Conservation (phyloP, 331 rosid genomes). For the Acacia concinna region DNA sequence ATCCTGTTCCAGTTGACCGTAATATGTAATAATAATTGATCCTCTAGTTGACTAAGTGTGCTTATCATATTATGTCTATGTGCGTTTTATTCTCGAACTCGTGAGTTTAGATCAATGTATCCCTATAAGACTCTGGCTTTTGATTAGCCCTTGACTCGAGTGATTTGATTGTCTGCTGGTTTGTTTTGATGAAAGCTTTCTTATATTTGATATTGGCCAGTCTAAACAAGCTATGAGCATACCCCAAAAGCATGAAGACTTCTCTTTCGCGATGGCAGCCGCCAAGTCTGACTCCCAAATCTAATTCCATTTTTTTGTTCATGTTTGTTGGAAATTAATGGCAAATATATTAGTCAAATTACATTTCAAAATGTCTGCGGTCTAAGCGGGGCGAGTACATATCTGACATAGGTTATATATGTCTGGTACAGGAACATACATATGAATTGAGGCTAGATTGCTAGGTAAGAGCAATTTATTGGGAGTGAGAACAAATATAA, state of each 20-base stretch:
- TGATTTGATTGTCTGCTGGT: neutral
- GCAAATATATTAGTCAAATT: neutral
- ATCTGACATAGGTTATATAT: neutral
- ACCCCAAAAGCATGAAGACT: neutral
- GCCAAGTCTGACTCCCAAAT: neutral
- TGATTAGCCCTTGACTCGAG: neutral
- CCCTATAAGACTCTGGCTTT: constrained; percentile 9
- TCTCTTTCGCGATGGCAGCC: neutral
- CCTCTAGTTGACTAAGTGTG: constrained; percentile 27
- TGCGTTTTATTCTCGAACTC: constrained; percentile 13
- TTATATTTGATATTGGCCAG: neutral
- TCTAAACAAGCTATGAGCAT: neutral
- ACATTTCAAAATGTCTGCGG: neutral
- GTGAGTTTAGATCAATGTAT: constrained; percentile 31
- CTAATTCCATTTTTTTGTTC: neutral
- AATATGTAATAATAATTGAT: constrained; percentile 27
- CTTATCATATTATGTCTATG: neutral
- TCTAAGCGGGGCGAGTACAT: neutral
- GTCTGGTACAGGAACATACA: neutral
- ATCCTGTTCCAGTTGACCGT: constrained; percentile 26
- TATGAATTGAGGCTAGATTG: neutral
- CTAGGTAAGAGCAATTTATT: neutral
- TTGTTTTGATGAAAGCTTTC: neutral
- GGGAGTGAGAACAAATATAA: neutral
- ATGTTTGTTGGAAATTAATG: neutral